Conservation (phyloP, 495 filamentous ascomycete species). For the Daldinia childiae region DNA sequence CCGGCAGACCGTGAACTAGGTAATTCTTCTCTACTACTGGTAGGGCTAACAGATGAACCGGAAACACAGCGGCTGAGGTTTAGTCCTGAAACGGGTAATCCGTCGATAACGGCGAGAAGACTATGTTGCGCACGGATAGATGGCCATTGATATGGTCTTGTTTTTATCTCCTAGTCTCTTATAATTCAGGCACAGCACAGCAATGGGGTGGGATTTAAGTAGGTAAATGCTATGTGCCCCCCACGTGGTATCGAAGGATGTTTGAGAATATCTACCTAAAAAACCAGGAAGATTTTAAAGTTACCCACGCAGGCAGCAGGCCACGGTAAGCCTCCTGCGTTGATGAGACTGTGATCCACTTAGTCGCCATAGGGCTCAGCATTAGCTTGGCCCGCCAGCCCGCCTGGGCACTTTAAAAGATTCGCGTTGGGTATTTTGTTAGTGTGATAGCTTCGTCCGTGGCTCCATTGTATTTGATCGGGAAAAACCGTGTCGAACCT, state of each 20-base stretch:
- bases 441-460: conserved; percentile 10
- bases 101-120: conserved; percentile 11
- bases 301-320: conserved; percentile 4
- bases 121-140: conserved; percentile 11
- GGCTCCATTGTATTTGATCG: conserved; percentile 24
- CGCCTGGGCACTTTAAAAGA: conserved; percentile 18
- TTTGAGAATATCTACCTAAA: neutral
- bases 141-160: conserved; percentile 21
- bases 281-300: conserved; percentile 1
- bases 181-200: neutral
- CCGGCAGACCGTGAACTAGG: conserved; percentile 1
- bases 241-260: conserved; percentile 3
- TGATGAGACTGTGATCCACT: conserved; percentile 26
- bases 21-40: conserved; percentile 21
- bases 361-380: conserved; percentile 26
- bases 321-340: conserved; percentile 22
- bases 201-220: neutral
- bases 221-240: conserved; percentile 1
- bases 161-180: conserved; percentile 3
- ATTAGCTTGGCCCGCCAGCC: conserved; percentile 13
- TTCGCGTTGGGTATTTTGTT: conserved; percentile 21
- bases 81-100: conserved; percentile 32
- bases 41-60: conserved; percentile 12
- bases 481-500: conserved; percentile 28
- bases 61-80: conserved; percentile 16